Conservation (phyloP, 257 asterid genomes). For the Lycium barbarum region DNA sequence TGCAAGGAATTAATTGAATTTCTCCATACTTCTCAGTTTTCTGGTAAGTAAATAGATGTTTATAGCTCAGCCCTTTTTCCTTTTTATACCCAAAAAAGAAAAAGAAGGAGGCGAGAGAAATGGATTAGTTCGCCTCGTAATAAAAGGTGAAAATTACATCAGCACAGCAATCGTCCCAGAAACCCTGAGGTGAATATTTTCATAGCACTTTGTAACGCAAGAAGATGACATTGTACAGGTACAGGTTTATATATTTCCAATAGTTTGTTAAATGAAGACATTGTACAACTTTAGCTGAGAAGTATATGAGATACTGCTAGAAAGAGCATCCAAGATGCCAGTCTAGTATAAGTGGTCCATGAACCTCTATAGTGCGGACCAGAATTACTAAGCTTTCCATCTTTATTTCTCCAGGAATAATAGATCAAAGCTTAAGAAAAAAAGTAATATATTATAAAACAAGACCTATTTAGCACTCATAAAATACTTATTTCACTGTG, state of each 20-base stretch:
- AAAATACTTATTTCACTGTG: neutral
- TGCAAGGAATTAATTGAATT: neutral
- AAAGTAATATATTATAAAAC: neutral
- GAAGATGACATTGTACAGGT: neutral
- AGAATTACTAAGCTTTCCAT: slow-evolving; percentile 1
- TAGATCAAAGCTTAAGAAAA: slow-evolving; percentile 9
- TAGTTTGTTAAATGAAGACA: neutral
- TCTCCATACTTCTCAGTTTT: slow-evolving; percentile 7
- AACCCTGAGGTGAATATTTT: neutral
- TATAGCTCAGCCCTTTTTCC: neutral
- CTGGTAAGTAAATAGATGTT: slow-evolving; percentile 21
- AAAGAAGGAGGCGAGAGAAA: neutral
- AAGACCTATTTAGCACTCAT: neutral
- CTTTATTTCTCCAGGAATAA: neutral
- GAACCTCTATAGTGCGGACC: neutral
- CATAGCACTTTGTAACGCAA: neutral
- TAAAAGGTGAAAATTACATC: neutral
- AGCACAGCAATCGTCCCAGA: neutral
- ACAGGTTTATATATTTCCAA: neutral
- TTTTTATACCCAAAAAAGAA: neutral
- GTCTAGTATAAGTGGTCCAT: neutral
- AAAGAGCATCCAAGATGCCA: neutral
- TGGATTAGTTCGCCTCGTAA: neutral
- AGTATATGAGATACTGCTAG: neutral
- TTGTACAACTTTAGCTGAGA: slow-evolving; percentile 8